Conservation (phyloP, 352 stramenopile species). For the Globisporangium megalacanthum region DNA sequence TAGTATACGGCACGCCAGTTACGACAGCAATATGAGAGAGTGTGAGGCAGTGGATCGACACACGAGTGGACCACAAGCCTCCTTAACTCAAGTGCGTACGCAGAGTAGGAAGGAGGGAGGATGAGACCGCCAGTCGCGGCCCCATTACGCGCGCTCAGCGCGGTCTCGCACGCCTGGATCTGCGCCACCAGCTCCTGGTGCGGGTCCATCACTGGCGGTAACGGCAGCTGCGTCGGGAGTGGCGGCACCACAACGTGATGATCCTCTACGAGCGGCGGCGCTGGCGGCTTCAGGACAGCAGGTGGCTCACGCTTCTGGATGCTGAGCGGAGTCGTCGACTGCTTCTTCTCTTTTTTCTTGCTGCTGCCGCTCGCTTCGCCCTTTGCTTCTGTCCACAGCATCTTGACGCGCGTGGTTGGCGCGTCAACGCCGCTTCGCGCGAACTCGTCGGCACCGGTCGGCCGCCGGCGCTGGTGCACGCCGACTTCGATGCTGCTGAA, state of each 20-base stretch:
- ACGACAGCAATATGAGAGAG: not conserved
- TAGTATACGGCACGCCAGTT: not conserved
- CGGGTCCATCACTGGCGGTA: slow-evolving; percentile 2
- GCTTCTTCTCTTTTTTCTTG: slow-evolving; percentile 1
- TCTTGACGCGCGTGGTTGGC: slow-evolving; percentile 7
- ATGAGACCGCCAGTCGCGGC: too few species aligned
- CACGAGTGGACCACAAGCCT: too few species aligned
- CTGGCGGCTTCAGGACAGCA: not conserved
- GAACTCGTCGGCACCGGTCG: slow-evolving; percentile 6
- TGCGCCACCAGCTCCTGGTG: slow-evolving; percentile 3
- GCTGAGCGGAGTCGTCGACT: not conserved
- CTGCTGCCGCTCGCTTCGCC: not conserved
- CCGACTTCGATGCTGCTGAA: not conserved
- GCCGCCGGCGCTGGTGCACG: too few species aligned
- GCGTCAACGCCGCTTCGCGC: slow-evolving; percentile 3
- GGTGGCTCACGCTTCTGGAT: slow-evolving; percentile 5
- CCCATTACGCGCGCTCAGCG: not conserved
- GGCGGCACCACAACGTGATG: not conserved
- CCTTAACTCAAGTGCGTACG: too few species aligned
- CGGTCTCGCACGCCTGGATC: not conserved
- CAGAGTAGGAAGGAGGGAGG: too few species aligned
- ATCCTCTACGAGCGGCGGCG: not conserved
- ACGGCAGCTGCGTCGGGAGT: not conserved
- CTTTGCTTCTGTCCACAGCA: slow-evolving; percentile 12
- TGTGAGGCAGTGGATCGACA: too few species aligned